Conservation (phyloP, 768 basidiomycete species). For the Leccinellum albellum region DNA sequence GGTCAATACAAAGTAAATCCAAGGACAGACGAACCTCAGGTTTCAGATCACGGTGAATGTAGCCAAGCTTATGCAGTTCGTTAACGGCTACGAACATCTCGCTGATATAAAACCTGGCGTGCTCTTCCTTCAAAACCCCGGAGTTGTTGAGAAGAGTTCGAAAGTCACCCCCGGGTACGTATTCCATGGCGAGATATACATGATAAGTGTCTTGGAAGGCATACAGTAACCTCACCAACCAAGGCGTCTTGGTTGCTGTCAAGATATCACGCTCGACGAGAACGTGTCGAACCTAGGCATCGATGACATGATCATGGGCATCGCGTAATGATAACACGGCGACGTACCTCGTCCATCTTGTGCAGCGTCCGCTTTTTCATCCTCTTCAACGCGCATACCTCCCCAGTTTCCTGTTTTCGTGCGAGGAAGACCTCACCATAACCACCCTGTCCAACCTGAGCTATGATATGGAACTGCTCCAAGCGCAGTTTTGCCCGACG, state of each 20-base stretch:
- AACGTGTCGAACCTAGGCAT: slow-evolving; percentile 83
- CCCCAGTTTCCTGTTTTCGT: slow-evolving; percentile 90
- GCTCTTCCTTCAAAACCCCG: slow-evolving; percentile 95
- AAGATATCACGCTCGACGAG: slow-evolving; percentile 97
- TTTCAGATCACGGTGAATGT: slow-evolving; percentile 97
- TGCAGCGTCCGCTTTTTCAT: slow-evolving; percentile 92
- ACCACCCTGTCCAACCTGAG: slow-evolving; percentile 97
- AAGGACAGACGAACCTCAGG: slow-evolving; percentile 68
- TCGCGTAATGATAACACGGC: background rate
- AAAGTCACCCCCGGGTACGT: slow-evolving; percentile 98
- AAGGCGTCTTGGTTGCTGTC: slow-evolving; percentile 95
- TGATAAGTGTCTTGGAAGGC: slow-evolving; percentile 92
- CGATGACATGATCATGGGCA: background rate
- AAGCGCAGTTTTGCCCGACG: slow-evolving; percentile 90
- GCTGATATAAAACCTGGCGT: slow-evolving; percentile 93
- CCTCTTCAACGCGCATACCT: slow-evolving; percentile 96
- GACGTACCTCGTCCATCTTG: slow-evolving; percentile 94
- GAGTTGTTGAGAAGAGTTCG: slow-evolving; percentile 96
- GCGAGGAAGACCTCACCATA: slow-evolving; percentile 98
- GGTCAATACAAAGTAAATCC: background rate
- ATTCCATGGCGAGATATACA: slow-evolving; percentile 99
- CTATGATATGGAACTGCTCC: slow-evolving; percentile 97
- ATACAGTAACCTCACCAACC: slow-evolving; percentile 92
- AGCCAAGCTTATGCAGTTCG: slow-evolving; percentile 94
- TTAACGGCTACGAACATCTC: slow-evolving; percentile 97